These are phyloP conservation scores for Aechmea fasciata DNA, from an alignment of 176 grass and related monocot genomes.

Conservation along the genomic window DNA sequence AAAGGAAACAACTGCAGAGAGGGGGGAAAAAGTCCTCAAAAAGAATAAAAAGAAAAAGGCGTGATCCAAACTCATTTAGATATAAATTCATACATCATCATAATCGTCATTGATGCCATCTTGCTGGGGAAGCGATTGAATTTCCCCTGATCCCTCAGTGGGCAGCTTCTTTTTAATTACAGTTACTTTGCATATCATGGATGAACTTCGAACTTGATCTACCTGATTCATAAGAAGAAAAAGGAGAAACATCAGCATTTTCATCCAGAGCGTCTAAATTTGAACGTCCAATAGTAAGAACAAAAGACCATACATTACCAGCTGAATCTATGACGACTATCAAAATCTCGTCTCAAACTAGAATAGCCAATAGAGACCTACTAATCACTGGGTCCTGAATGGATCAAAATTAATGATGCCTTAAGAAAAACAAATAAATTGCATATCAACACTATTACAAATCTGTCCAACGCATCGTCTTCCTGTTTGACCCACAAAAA, in stretches of 20 bases:
- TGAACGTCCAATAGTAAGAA: not conserved
- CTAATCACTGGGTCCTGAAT: not conserved
- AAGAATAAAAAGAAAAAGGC: not conserved
- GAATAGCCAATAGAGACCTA: not conserved
- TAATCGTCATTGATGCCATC: conserved; percentile 77
- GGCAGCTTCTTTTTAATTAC: conserved; percentile 10
- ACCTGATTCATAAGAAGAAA: conserved; percentile 24
- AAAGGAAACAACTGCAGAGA: conserved; percentile 48
- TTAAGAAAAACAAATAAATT: not conserved
- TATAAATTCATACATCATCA: conserved; percentile 54
- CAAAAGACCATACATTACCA: not conserved
- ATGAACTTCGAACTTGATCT: conserved; percentile 29
- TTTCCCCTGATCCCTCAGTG: conserved; percentile 13
- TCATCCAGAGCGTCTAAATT: not conserved
- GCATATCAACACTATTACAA: too few relatives aligned
- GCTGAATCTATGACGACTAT: not conserved
- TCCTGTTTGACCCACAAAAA: too few relatives aligned
- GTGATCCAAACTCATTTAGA: conserved; percentile 5
- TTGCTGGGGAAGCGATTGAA: conserved; percentile 42
- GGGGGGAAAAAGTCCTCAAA: conserved; percentile 2
- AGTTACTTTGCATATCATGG: conserved; percentile 26
- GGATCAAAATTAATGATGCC: not conserved
- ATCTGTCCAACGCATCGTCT: too few relatives aligned
- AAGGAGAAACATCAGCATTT: conserved; percentile 15
- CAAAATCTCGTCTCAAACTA: not conserved